These are phyloP conservation scores for Lepiota subincarnata DNA, from an alignment of 768 basidiomycete genomes.

Conservation along the genomic window DNA sequence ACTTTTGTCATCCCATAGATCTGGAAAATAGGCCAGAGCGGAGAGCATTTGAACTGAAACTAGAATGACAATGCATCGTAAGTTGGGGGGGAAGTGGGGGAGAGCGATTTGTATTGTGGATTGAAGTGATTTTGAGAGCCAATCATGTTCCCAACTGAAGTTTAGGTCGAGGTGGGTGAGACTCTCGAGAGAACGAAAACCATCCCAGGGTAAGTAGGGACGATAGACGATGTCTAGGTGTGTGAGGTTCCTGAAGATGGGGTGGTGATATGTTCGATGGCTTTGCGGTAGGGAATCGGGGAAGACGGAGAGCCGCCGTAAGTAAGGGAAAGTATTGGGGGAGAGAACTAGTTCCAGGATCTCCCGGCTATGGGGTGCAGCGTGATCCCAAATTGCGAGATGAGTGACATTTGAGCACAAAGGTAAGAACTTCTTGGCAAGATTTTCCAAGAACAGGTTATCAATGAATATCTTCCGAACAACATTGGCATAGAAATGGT, in stretches of 20 bases:
- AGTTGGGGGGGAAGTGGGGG: neutral
- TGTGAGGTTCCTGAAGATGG: conserved; percentile 5
- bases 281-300: neutral
- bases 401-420: conserved; percentile 2
- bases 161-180: conserved; percentile 4
- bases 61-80: conserved; percentile 5
- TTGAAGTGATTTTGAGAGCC: neutral
- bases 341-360: conserved; percentile 1
- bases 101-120: neutral
- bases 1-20: neutral
- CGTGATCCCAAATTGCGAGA: neutral
- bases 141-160: neutral
- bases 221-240: conserved; percentile 6
- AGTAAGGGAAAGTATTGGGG: neutral
- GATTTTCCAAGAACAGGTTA: neutral
- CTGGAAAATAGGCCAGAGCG: neutral
- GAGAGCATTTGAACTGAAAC: neutral
- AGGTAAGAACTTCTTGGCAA: neutral
- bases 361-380: neutral
- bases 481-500: neutral
- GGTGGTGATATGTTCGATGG: conserved; percentile 2
- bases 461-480: conserved; percentile 2
- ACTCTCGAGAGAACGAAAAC: neutral
- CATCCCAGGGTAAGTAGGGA: neutral
- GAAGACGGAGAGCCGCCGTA: conserved; percentile 6